phyloP scores from a whole-genome alignment of 257 asterid genomes.

The Nicotiana tabacum region DNA sequence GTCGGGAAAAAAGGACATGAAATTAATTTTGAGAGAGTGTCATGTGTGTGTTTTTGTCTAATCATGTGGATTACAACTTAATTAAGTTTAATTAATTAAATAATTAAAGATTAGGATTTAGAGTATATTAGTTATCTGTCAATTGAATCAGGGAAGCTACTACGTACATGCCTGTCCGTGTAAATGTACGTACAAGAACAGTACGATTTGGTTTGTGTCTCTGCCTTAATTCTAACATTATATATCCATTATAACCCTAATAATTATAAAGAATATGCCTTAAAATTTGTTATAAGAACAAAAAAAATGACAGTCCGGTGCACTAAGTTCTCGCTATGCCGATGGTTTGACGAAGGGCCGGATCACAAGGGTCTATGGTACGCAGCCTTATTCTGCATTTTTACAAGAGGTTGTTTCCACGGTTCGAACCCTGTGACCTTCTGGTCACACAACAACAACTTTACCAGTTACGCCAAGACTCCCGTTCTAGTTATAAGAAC shows the following conservation, averaged over 20 bases:
- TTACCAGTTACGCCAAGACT: too few relatives aligned
- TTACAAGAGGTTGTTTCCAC: too few relatives aligned
- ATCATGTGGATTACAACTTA: constrained; percentile 5
- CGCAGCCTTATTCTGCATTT: too few relatives aligned
- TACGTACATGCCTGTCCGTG: neutral
- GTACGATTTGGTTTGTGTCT: neutral
- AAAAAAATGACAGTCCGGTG: too few relatives aligned
- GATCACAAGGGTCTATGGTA: too few relatives aligned
- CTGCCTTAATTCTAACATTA: neutral
- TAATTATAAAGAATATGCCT: neutral
- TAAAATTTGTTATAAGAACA: neutral
- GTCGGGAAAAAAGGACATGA: constrained; percentile 5
- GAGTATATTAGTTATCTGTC: neutral
- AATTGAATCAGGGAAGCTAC: neutral
- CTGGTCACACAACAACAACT: too few relatives aligned
- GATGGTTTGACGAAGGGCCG: too few relatives aligned
- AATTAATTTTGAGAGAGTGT: neutral
- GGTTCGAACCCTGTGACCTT: too few relatives aligned
- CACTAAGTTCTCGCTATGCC: too few relatives aligned
- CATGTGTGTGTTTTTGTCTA: constrained; percentile 7
- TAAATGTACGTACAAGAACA: neutral
- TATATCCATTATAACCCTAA: neutral
- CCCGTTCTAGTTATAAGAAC: too few relatives aligned
- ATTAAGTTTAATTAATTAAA: neutral
- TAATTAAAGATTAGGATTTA: neutral